phyloP scores from a whole-genome alignment of 2,329 filamentous ascomycete species.

The Talaromyces sp. region DNA sequence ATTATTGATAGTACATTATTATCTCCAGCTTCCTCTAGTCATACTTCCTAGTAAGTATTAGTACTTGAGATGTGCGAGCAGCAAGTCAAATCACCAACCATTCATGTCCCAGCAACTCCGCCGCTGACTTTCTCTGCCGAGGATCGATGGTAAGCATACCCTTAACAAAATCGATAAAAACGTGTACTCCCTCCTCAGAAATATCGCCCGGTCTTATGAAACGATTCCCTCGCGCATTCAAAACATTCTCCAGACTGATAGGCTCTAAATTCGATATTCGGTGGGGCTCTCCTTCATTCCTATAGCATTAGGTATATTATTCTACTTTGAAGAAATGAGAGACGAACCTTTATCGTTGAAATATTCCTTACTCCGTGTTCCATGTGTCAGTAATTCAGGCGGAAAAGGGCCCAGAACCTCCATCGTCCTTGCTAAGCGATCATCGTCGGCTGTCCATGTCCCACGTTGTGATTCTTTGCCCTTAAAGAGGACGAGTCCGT shows the following conservation, averaged over 20 bases:
- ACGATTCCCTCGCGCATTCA: too few species aligned
- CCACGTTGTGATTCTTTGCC: slow-evolving; percentile 25
- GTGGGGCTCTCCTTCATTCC: too few species aligned
- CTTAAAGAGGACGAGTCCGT: slow-evolving; percentile 29
- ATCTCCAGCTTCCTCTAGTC: too few species aligned
- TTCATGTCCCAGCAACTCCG: neutral
- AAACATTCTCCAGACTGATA: too few species aligned
- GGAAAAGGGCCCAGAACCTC: neutral
- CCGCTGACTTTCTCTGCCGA: neutral
- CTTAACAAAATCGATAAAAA: neutral
- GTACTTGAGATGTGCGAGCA: neutral
- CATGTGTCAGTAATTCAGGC: neutral
- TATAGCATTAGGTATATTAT: neutral
- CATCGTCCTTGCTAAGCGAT: neutral
- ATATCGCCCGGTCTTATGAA: neutral
- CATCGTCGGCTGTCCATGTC: slow-evolving; percentile 26
- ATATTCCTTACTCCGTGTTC: neutral
- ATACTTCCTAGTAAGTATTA: too few species aligned
- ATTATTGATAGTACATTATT: too few species aligned
- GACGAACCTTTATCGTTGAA: neutral
- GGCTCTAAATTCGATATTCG: too few species aligned
- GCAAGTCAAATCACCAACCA: neutral
- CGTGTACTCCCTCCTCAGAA: neutral
- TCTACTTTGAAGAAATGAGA: neutral
- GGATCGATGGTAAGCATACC: neutral